A percentile compares a stretch with the other conserved stretches of the same genome.
These are phyloP conservation scores for Thalassiosira mediterranea DNA, from an alignment of 352 stramenopile species.

Conservation along the genomic window DNA sequence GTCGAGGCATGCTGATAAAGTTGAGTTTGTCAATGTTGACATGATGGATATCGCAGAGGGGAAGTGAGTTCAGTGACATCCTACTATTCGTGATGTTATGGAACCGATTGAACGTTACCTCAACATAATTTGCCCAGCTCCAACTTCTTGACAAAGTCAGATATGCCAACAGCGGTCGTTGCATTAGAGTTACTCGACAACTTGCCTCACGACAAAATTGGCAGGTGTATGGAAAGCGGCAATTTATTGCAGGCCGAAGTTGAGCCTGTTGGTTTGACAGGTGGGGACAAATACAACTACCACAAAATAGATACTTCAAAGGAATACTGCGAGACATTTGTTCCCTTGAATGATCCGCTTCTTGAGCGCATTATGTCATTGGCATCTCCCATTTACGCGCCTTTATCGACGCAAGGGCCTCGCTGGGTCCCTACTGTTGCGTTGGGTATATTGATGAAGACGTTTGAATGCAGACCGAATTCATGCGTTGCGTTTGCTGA, in stretches of 20 bases:
- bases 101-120: no score
- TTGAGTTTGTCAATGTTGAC: constrained; percentile 68
- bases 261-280: neutral
- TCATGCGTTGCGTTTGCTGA: constrained; percentile 69
- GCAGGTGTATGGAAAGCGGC: constrained; percentile 41
- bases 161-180: constrained; percentile 66
- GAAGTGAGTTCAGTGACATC: no score
- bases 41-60: constrained; percentile 75
- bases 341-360: constrained; percentile 65
- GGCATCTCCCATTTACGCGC: constrained; percentile 39
- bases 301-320: constrained; percentile 16
- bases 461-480: constrained; percentile 63
- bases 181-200: constrained; percentile 81
- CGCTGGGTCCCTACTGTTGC: constrained; percentile 75
- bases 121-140: no score
- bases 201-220: constrained; percentile 81
- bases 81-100: no score
- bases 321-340: constrained; percentile 60
- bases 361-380: constrained; percentile 55
- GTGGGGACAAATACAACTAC: no score
- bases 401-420: constrained; percentile 20
- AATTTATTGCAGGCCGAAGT: constrained; percentile 70
- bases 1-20: constrained; percentile 57
- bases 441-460: constrained; percentile 62
- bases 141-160: constrained; percentile 58